phyloP scores from a whole-genome alignment of 371 early-diverging fungal species.

The Mucor sp. region DNA sequence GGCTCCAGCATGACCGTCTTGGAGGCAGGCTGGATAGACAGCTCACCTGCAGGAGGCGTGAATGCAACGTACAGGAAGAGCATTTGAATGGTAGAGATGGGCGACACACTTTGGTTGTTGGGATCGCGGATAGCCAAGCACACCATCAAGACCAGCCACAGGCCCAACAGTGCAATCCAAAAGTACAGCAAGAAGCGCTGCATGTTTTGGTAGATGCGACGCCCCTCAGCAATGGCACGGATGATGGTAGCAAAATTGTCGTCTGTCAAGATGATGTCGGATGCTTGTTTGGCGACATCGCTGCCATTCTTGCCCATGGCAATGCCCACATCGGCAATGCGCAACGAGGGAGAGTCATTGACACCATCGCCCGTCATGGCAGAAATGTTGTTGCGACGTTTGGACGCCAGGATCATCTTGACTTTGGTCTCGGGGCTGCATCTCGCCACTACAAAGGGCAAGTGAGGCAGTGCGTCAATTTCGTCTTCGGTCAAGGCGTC shows the following conservation, averaged over 20 bases:
- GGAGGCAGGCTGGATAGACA: slow-evolving; percentile 81
- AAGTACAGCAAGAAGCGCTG: slow-evolving; percentile 89
- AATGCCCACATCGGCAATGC: slow-evolving; percentile 89
- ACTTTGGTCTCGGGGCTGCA: slow-evolving; percentile 96
- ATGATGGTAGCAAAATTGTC: slow-evolving; percentile 90
- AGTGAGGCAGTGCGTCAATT: slow-evolving; percentile 22
- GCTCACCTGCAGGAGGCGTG: slow-evolving; percentile 79
- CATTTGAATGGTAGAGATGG: slow-evolving; percentile 41
- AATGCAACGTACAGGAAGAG: slow-evolving; percentile 29
- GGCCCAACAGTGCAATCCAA: slow-evolving; percentile 55
- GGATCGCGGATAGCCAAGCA: slow-evolving; percentile 73
- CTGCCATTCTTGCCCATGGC: slow-evolving; percentile 92
- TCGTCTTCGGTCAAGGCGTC: slow-evolving; percentile 62
- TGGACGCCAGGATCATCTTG: slow-evolving; percentile 92
- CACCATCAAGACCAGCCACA: slow-evolving; percentile 57
- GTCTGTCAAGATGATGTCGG: slow-evolving; percentile 87
- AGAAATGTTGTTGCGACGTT: slow-evolving; percentile 68
- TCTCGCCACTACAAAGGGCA: slow-evolving; percentile 94
- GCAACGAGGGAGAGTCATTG: slow-evolving; percentile 91
- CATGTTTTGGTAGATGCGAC: slow-evolving; percentile 91
- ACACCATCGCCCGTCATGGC: slow-evolving; percentile 93
- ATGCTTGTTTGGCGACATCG: slow-evolving; percentile 90
- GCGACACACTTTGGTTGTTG: slow-evolving; percentile 72
- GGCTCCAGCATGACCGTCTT: slow-evolving; percentile 77
- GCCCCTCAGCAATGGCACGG: slow-evolving; percentile 80